phyloP scores from a whole-genome alignment of 192 early-diverging fungal species.

The Podila epicladia region DNA sequence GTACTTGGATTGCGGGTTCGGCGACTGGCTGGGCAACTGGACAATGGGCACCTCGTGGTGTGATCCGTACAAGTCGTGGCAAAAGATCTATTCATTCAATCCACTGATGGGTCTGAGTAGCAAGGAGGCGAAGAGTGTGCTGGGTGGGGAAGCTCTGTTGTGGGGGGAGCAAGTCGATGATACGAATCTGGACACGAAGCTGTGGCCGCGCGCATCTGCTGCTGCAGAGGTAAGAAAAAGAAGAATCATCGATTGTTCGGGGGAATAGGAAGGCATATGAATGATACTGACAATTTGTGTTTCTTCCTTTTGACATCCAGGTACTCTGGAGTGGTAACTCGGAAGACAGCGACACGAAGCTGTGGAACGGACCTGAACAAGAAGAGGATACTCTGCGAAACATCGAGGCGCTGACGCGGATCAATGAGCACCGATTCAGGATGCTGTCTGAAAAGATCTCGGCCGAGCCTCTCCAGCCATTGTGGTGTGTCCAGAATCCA shows the following conservation, averaged over 20 bases:
- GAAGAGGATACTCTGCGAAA: conserved; percentile 60
- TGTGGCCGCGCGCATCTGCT: conserved; percentile 80
- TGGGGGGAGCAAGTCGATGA: conserved; percentile 81
- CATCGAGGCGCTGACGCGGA: conserved; percentile 67
- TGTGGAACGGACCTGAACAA: conserved; percentile 52
- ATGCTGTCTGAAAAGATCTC: conserved; percentile 71
- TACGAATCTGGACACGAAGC: conserved; percentile 67
- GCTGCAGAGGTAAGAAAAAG: conserved; percentile 65
- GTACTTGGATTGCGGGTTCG: conserved; percentile 86
- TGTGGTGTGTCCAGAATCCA: conserved; percentile 76
- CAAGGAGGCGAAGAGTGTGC: conserved; percentile 63
- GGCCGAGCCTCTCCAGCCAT: conserved; percentile 78
- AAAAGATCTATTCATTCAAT: conserved; percentile 78
- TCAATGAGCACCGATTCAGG: conserved; percentile 79
- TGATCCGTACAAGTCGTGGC: conserved; percentile 81
- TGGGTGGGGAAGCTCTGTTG: conserved; percentile 78
- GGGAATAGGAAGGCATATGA: background rate
- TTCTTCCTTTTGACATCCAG: background rate
- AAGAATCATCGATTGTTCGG: background rate
- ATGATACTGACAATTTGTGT: no score
- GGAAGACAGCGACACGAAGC: conserved; percentile 57
- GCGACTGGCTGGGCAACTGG: conserved; percentile 68
- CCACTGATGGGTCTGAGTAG: conserved; percentile 61
- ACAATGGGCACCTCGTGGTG: conserved; percentile 54
- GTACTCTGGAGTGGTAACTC: conserved; percentile 70